phyloP scores from a whole-genome alignment of 2,329 filamentous ascomycete genomes.

The Parascedosporium putredinis region DNA sequence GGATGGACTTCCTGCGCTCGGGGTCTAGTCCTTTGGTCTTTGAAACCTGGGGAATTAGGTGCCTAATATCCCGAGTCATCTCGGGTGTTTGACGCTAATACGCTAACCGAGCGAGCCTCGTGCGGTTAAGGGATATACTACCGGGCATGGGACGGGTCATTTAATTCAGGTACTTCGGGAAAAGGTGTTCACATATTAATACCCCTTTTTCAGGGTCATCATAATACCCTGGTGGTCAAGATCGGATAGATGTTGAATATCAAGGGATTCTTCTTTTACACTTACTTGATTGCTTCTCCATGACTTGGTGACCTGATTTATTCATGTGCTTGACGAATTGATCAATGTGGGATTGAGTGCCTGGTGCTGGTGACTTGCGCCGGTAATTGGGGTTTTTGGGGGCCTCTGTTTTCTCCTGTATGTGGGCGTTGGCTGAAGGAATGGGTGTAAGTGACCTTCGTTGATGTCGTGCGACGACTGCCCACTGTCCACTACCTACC shows the following conservation, averaged over 20 bases:
- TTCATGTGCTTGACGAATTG: too few relatives aligned
- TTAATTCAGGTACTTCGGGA: slow-evolving; percentile 3
- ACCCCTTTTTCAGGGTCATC: slow-evolving; percentile 1
- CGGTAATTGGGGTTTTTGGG: background rate
- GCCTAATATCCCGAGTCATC: background rate
- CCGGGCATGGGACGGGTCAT: background rate
- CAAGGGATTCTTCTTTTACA: background rate
- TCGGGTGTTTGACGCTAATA: slow-evolving; percentile 3
- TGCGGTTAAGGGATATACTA: background rate
- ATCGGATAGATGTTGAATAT: background rate
- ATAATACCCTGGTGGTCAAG: background rate
- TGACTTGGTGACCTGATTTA: too few relatives aligned
- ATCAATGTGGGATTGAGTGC: too few relatives aligned
- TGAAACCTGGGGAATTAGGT: background rate
- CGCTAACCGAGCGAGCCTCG: background rate
- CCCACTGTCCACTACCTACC: too few relatives aligned
- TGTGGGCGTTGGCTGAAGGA: too few relatives aligned
- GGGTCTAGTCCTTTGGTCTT: background rate
- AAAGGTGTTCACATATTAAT: slow-evolving; percentile 2
- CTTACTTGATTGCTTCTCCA: background rate
- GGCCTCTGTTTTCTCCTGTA: background rate
- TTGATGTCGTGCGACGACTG: too few relatives aligned
- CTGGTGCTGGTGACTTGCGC: background rate
- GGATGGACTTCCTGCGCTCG: too few relatives aligned
- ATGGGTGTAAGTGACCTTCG: too few relatives aligned